phyloP scores from a whole-genome alignment of 768 basidiomycete species.

The Lactifluus hygrophoroides region DNA sequence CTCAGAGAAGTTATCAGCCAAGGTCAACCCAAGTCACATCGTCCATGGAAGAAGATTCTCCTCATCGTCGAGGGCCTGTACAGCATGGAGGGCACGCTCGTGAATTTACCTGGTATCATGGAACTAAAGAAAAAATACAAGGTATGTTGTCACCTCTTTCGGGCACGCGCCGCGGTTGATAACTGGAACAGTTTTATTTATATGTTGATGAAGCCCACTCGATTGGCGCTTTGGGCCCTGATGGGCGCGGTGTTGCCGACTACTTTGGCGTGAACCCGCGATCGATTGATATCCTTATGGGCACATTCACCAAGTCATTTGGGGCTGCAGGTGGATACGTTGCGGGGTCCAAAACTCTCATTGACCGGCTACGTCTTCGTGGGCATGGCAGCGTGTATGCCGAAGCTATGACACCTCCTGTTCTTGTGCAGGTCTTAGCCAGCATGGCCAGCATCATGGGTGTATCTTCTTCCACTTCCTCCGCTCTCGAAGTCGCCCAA shows the following conservation, averaged over 20 bases:
- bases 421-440: slow-evolving; percentile 83
- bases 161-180: background rate
- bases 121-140: slow-evolving; percentile 93
- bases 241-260: slow-evolving; percentile 91
- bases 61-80: slow-evolving; percentile 92
- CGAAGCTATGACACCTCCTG: slow-evolving; percentile 84
- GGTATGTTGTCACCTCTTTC: slow-evolving; percentile 37
- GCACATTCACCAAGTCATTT: slow-evolving; percentile 95
- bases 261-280: slow-evolving; percentile 83
- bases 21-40: slow-evolving; percentile 93
- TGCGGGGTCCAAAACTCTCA: slow-evolving; percentile 69
- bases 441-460: slow-evolving; percentile 99
- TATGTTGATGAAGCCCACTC: slow-evolving; percentile 98
- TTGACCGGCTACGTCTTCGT: slow-evolving; percentile 72
- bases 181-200: slow-evolving; percentile 68
- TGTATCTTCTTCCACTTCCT: slow-evolving; percentile 33
- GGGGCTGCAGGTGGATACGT: slow-evolving; percentile 95
- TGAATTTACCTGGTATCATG: slow-evolving; percentile 73
- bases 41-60: slow-evolving; percentile 99
- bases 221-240: slow-evolving; percentile 88
- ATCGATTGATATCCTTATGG: slow-evolving; percentile 90
- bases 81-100: slow-evolving; percentile 97
- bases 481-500: slow-evolving; percentile 24
- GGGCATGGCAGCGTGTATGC: slow-evolving; percentile 82
- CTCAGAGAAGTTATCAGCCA: slow-evolving; percentile 90